Evolutionary conservation across 2,329 filamentous ascomycete species (phyloP), one percentile per base, ranked within the genome.

Genomic region (Harringtonia lauricola): DNA sequence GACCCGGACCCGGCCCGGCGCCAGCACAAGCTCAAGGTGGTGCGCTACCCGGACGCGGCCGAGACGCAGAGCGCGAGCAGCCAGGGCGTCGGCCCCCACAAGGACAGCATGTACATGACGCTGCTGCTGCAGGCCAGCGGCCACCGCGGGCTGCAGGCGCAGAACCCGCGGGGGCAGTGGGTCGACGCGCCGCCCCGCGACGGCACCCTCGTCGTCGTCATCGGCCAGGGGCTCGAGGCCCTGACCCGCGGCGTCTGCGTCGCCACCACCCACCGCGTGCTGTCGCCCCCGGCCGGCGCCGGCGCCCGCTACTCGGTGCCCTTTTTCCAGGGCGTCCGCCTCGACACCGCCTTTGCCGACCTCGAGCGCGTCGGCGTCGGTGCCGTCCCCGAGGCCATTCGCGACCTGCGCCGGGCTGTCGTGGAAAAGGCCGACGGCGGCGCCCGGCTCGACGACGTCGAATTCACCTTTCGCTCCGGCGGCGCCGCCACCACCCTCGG

Each of bases 21-120:
- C 66, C 86, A 92, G 64, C 86, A 94, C 66, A 94, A 94, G 67
- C 72, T 94, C 55, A 94, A 94, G 67, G 81, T 94, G 47, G 81
- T 94, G 47, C 86, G 85, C 65, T 94, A 92, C 57, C 87, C 87
- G 0, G 86, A 92, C 57, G 61, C 75, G 13, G 62, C 65, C n/a
- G 71, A 78, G 58, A 64, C 84, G 2, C 74, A 45, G 2, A 50
- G 51, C 18, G 6, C 4, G 2, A 73, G 71, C 0, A 59, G 70
- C 19, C 59, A 71, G 50, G 69, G 70, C 29, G 82, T 89, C 0
- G 86, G 85, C 0, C 84, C 86, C 29, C 85, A 90, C 66, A 90
- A 90, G 61, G 86, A 90, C 60, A 83, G 77, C 53, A 90, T 92
- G 85, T 69, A 92, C 48, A 82, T 81, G 9, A 83, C 76, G 50